These are phyloP conservation scores for Globisporangium nodosum DNA, from an alignment of 352 stramenopile species.

Conservation along the genomic window DNA sequence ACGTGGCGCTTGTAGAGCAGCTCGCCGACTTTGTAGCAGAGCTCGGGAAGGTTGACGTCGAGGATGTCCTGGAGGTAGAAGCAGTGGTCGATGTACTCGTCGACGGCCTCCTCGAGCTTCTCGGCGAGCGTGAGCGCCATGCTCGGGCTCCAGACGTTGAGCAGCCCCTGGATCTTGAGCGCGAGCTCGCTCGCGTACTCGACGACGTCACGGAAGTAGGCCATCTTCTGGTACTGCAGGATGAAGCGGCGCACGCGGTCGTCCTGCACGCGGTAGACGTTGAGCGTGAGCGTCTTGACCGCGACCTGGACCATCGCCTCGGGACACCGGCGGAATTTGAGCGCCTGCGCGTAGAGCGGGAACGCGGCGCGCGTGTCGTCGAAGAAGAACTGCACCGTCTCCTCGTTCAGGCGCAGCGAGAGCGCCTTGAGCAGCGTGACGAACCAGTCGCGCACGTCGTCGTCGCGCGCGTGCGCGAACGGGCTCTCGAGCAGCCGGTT, in stretches of 20 bases:
- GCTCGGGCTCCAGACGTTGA: slow-evolving; percentile 51
- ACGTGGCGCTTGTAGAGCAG: slow-evolving; percentile 69
- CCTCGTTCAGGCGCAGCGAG: slow-evolving; percentile 76
- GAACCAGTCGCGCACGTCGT: slow-evolving; percentile 88
- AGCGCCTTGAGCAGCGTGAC: slow-evolving; percentile 87
- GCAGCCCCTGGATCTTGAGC: slow-evolving; percentile 63
- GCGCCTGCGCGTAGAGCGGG: slow-evolving; percentile 67
- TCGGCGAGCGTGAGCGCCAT: slow-evolving; percentile 30
- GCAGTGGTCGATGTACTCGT: slow-evolving; percentile 82
- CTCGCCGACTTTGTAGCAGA: slow-evolving; percentile 77
- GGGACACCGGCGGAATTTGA: slow-evolving; percentile 61
- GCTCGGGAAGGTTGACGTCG: slow-evolving; percentile 75
- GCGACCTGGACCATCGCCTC: slow-evolving; percentile 85
- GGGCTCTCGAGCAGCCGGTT: slow-evolving; percentile 90
- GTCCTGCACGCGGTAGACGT: slow-evolving; percentile 76
- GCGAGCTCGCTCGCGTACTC: slow-evolving; percentile 71
- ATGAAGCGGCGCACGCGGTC: slow-evolving; percentile 73
- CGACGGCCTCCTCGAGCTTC: slow-evolving; percentile 75
- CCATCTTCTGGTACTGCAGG: slow-evolving; percentile 61
- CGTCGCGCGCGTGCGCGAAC: slow-evolving; percentile 54
- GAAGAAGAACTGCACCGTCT: slow-evolving; percentile 90
- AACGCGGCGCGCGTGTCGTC: slow-evolving; percentile 47
- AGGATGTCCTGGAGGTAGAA: slow-evolving; percentile 84
- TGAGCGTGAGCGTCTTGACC: slow-evolving; percentile 84
- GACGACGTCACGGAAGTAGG: slow-evolving; percentile 79